These are phyloP conservation scores for Lichtheimia ramosa DNA, from an alignment of 371 early-diverging fungal species.

Conservation along the genomic window DNA sequence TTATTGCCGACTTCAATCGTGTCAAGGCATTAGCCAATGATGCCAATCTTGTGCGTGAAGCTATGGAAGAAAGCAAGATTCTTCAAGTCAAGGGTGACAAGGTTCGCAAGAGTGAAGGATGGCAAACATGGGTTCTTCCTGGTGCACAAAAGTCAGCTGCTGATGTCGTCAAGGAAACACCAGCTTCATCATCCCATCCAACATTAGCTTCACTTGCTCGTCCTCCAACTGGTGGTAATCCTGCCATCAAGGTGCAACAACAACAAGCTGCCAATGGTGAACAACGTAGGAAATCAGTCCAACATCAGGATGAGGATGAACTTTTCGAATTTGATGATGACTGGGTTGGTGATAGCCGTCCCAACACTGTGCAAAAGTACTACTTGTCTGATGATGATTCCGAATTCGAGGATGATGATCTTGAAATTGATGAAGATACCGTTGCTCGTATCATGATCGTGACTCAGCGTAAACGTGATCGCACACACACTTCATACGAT, in stretches of 20 bases:
- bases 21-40: constrained; percentile 75
- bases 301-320: constrained; percentile 61
- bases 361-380: constrained; percentile 64
- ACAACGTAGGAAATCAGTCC: constrained; percentile 23
- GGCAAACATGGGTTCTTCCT: constrained; percentile 76
- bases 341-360: constrained; percentile 56
- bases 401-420: constrained; percentile 68
- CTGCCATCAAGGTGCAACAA: constrained; percentile 18
- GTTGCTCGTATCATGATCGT: constrained; percentile 90
- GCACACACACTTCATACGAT: constrained; percentile 72
- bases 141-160: constrained; percentile 23
- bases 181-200: constrained; percentile 17
- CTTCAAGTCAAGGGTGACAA: constrained; percentile 54
- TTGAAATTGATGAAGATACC: constrained; percentile 84
- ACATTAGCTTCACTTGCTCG: constrained; percentile 47
- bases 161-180: constrained; percentile 22
- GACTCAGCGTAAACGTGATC: constrained; percentile 81
- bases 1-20: constrained; percentile 87
- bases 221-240: constrained; percentile 17
- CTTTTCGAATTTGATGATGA: constrained; percentile 76
- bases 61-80: constrained; percentile 55
- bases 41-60: constrained; percentile 57
- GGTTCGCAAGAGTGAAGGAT: constrained; percentile 71
- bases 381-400: constrained; percentile 64
- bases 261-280: constrained; percentile 14